phyloP scores from a whole-genome alignment of 768 basidiomycete genomes.

The Xanthoconium stramineum region DNA sequence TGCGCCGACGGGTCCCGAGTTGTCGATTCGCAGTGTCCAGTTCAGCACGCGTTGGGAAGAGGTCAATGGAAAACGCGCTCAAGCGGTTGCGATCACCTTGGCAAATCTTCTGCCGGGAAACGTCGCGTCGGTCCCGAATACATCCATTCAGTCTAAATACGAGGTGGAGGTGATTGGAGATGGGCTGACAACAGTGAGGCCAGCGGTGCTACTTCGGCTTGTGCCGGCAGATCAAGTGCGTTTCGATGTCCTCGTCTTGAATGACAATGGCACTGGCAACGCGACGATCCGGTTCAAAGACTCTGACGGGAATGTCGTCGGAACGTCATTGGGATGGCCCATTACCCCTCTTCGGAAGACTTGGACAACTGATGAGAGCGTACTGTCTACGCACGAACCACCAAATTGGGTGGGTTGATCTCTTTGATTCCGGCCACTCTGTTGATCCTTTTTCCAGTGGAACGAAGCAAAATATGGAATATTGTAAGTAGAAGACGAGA shows the following conservation, averaged over 20 bases:
- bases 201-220: conserved; percentile 44
- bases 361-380: conserved; percentile 38
- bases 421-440: neutral
- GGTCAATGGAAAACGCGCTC: conserved; percentile 36
- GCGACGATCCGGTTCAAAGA: conserved; percentile 36
- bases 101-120: conserved; percentile 46
- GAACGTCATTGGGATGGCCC: conserved; percentile 36
- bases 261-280: conserved; percentile 26
- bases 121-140: conserved; percentile 19
- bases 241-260: conserved; percentile 46
- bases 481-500: conserved; percentile 37
- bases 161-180: conserved; percentile 36
- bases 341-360: conserved; percentile 36
- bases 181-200: conserved; percentile 40
- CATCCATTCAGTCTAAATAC: conserved; percentile 34
- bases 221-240: conserved; percentile 49
- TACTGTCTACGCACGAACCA: conserved; percentile 45
- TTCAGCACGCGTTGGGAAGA: conserved; percentile 49
- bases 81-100: conserved; percentile 50
- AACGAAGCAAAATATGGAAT: conserved; percentile 54
- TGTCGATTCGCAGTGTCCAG: conserved; percentile 41
- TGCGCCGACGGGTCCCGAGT: conserved; percentile 20
- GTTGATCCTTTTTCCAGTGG: conserved; percentile 35
- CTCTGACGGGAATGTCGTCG: conserved; percentile 32
- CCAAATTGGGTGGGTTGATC: conserved; percentile 47